These are phyloP conservation scores for Pestalotiopsis sp. DNA, from an alignment of 2,329 filamentous ascomycete species.

Conservation along the genomic window DNA sequence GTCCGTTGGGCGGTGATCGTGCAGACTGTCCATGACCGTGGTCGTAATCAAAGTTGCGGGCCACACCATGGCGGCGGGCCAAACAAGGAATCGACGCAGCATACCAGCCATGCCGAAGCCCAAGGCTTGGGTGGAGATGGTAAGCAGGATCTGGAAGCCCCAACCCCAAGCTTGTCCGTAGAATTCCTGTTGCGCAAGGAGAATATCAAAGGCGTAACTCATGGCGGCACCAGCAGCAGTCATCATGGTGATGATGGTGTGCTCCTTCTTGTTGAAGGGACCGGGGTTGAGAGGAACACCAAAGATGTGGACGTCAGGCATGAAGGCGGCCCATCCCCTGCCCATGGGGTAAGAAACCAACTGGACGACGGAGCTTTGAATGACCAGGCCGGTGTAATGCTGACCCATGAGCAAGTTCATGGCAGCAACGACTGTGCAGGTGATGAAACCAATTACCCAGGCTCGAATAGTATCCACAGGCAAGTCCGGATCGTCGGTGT, in stretches of 20 bases:
- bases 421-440: constrained; percentile 63
- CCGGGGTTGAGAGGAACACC: constrained; percentile 39
- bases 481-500: constrained; percentile 42
- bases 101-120: constrained; percentile 67
- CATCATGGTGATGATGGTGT: constrained; percentile 53
- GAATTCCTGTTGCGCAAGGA: constrained; percentile 47
- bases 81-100: constrained; percentile 60
- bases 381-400: constrained; percentile 9
- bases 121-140: constrained; percentile 63
- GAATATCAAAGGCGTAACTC: constrained; percentile 36
- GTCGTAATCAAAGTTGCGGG: constrained; percentile 62
- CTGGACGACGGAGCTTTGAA: constrained; percentile 10
- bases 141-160: constrained; percentile 62
- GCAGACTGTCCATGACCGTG: constrained; percentile 65
- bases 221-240: constrained; percentile 36
- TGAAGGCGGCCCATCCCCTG: constrained; percentile 33
- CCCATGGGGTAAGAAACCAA: constrained; percentile 24
- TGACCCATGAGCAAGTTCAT: constrained; percentile 54
- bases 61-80: constrained; percentile 68
- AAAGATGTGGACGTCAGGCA: constrained; percentile 29
- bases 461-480: constrained; percentile 68
- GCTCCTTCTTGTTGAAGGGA: constrained; percentile 49
- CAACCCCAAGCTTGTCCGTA: constrained; percentile 57
- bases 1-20: constrained; percentile 60
- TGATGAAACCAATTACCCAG: constrained; percentile 63